Evolutionary conservation across 805 yeast species (phyloP), one percentile per base, ranked within the genome.

Genomic region (Starmera amethionina): DNA sequence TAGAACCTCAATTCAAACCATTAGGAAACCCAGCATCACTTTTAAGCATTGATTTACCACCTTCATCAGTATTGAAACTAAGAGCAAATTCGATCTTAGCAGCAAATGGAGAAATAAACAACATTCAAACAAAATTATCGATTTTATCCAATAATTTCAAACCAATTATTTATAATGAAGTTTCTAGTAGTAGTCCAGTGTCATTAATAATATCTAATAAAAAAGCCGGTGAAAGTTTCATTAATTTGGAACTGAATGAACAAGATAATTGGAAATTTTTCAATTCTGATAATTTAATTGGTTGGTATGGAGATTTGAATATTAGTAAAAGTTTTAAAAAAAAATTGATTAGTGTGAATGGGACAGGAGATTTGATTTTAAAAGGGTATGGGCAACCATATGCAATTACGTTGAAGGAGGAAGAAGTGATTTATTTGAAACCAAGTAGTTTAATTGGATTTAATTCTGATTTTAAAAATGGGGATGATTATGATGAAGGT

Each of bases 371-470:
- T 13, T 30, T 62, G 13, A 56, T 60, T 13, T 40, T 63, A 9
- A 51, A 46, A n/a, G 64, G 64, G 3, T 33, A 48, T 11, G 57
- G 58, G 1, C 61, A 63, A 5, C 43, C 58, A 12, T 56, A 54
- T 38, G 48, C 56, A 18, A 38, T 62, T 18, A 32, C 35, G 2
- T 40, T 60, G 28, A 46, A 44, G 1, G 35, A 45, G 10, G 49
- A 41, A 22, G 65, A 61, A 27, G 30, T 45, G 3, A 45, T 56
- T 14, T 35, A 34, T 28, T 40, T 55, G 28, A 46, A 52, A n/a
- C 48, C 55, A 30, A 42, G 46, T 7, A 49, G 45, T 18, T 40
- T 54, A 8, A 33, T 57, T 25, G 34, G 38, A 1, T 42, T 22
- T 22, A 22, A 22, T 22, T 22, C 6, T 22, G 27, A 42, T 5